These are phyloP conservation scores for Fraxinus cuspidata DNA, from an alignment of 257 asterid genomes.

Conservation along the genomic window DNA sequence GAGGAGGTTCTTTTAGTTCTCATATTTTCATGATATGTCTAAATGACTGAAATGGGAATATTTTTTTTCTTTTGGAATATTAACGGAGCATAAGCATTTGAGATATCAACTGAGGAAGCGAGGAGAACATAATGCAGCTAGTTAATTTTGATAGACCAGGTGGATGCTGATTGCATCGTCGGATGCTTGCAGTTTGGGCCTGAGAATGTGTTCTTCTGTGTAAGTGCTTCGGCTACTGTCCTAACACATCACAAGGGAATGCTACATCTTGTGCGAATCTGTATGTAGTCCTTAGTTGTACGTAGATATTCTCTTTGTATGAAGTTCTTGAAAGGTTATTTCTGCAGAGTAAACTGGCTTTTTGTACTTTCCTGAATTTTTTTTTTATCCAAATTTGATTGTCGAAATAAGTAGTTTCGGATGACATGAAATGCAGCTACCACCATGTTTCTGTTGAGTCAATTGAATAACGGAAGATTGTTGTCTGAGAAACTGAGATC, in stretches of 20 bases:
- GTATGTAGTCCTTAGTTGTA: conserved; percentile 25
- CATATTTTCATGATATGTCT: conserved; percentile 5
- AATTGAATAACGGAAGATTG: conserved; percentile 1
- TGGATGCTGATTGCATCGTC: conserved; percentile 4
- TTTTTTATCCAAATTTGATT: conserved; percentile 8
- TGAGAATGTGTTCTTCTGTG: conserved; percentile 19
- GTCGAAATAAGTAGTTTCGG: conserved; percentile 31
- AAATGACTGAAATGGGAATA: conserved; percentile 21
- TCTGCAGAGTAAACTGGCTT: conserved; percentile 9
- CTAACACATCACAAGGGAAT: conserved; percentile 21
- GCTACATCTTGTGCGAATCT: conserved; percentile 25
- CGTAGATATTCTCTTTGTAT: conserved; percentile 27
- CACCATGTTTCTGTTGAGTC: conserved; percentile 25
- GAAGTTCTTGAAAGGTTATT: conserved; percentile 25
- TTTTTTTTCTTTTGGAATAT: conserved; percentile 19
- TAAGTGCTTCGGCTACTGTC: conserved; percentile 1
- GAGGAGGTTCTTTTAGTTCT: conserved; percentile 52
- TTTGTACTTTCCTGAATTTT: conserved; percentile 13
- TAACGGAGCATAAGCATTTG: conserved; percentile 10
- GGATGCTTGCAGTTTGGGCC: conserved; percentile 16
- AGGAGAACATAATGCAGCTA: conserved; percentile 17
- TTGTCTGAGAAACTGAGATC: conserved; percentile 23
- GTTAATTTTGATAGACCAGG: conserved; percentile 10
- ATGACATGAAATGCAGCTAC: conserved; percentile 22
- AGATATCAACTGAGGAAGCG: conserved; percentile 25